Percentiles rank a stretch among this genome's conserved stretches.
These are phyloP conservation scores for Microbotryum lychnidis-dioicae DNA, from an alignment of 1,284 basidiomycete genomes.

Conservation along the genomic window DNA sequence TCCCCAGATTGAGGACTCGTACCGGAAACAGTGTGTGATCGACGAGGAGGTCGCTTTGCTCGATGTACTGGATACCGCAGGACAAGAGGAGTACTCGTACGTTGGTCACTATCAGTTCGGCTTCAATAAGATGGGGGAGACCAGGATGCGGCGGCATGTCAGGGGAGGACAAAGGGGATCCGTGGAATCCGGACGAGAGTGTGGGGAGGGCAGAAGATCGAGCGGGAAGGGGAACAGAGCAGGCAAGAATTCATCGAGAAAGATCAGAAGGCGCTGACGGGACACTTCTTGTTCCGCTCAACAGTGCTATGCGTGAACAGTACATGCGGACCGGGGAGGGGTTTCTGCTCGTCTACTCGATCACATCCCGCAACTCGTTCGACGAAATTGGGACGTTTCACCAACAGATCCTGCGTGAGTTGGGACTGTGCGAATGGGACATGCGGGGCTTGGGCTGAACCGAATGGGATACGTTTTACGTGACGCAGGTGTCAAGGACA, in stretches of 20 bases:
- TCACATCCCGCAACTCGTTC: conserved; percentile 95
- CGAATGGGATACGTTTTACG: background rate
- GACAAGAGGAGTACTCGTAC: conserved; percentile 95
- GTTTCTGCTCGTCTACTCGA: conserved; percentile 96
- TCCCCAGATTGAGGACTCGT: conserved; percentile 55
- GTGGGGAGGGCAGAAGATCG: too few relatives aligned
- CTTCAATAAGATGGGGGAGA: background rate
- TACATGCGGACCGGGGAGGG: conserved; percentile 98
- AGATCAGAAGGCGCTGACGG: background rate
- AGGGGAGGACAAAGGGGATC: background rate
- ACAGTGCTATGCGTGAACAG: conserved; percentile 94
- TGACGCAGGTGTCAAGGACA: conserved; percentile 70
- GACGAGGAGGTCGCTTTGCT: conserved; percentile 96
- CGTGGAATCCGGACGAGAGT: background rate
- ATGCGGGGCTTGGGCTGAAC: background rate
- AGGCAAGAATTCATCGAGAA: background rate
- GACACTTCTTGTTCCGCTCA: background rate
- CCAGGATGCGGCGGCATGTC: too few relatives aligned
- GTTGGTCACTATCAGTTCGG: conserved; percentile 37
- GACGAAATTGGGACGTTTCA: conserved; percentile 95
- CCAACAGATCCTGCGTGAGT: conserved; percentile 80
- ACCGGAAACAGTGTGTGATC: conserved; percentile 91
- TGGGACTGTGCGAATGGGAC: background rate
- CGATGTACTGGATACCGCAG: conserved; percentile 96
- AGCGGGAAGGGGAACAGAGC: background rate